Evolutionary conservation across 176 grass and related monocot species (phyloP).

Genomic region (Dactylis glomerata): DNA sequence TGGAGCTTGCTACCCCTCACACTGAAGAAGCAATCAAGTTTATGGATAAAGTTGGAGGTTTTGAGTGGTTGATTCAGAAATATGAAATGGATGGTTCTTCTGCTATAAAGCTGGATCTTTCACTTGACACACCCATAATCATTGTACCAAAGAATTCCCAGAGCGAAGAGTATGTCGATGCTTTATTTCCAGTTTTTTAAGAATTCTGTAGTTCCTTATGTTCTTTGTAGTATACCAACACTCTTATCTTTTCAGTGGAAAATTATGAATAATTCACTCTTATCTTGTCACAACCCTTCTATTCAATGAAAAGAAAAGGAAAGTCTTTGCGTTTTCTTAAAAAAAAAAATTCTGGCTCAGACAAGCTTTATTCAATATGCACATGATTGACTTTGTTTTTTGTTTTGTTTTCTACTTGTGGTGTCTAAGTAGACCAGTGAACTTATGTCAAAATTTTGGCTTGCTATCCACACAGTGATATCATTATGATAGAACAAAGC

Average conservation of each 20-base stretch:
- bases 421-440: neutral
- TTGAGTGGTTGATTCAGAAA: slow-evolving; percentile 97
- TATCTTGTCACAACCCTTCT: too few species aligned
- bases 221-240: neutral
- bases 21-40: slow-evolving; percentile 96
- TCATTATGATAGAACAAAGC: neutral
- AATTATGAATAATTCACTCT: slow-evolving; percentile 28
- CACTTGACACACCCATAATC: slow-evolving; percentile 93
- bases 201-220: neutral
- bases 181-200: slow-evolving; percentile 23
- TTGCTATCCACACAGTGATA: neutral
- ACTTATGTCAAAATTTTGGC: neutral
- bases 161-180: slow-evolving; percentile 73
- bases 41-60: slow-evolving; percentile 93
- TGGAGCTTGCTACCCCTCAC: slow-evolving; percentile 96
- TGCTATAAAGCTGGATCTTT: slow-evolving; percentile 89
- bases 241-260: neutral
- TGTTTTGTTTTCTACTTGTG: neutral
- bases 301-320: too few species aligned
- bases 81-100: slow-evolving; percentile 94
- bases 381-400: neutral
- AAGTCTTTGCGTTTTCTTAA: too few species aligned
- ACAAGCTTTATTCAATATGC: neutral
- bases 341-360: neutral
- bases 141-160: slow-evolving; percentile 85